These are phyloP conservation scores for Platanthera guangdongensis DNA, from an alignment of 106 monocot genomes.

Conservation along the genomic window DNA sequence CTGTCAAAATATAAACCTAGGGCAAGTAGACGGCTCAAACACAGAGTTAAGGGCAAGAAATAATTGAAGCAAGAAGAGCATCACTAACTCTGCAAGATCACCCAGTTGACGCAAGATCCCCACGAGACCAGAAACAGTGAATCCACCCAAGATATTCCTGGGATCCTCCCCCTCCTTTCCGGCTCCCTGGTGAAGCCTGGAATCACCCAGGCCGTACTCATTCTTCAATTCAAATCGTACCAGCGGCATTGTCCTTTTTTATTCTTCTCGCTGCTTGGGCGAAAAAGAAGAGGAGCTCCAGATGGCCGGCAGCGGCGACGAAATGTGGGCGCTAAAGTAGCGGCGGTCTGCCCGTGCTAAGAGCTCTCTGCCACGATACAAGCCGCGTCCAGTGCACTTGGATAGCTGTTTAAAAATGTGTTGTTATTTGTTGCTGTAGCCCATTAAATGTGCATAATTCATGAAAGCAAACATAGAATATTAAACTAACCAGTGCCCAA, in stretches of 20 bases:
- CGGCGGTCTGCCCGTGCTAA: neutral
- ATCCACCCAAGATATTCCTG: conserved; percentile 29
- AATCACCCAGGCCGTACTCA: conserved; percentile 44
- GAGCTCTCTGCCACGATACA: neutral
- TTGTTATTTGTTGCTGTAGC: neutral
- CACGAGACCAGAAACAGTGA: conserved; percentile 38
- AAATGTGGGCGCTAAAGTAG: neutral
- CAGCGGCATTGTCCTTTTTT: conserved; percentile 14
- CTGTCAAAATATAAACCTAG: neutral
- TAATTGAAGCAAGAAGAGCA: neutral
- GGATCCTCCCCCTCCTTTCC: conserved; percentile 29
- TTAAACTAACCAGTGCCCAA: too few relatives aligned
- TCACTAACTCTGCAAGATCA: conserved; percentile 43
- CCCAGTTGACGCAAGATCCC: conserved; percentile 47
- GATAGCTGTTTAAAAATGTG: neutral
- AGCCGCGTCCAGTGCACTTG: neutral
- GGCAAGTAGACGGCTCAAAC: neutral
- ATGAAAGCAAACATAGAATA: too few relatives aligned
- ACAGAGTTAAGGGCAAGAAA: neutral
- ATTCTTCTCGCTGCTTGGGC: neutral
- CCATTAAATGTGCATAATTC: too few relatives aligned
- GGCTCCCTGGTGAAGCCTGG: conserved; percentile 22
- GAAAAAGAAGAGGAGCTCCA: neutral
- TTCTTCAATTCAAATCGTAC: conserved; percentile 38
- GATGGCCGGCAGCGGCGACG: neutral